Percentiles rank a stretch among this genome's conserved stretches.
Evolutionary conservation across 352 stramenopile genomes (phyloP).

Genomic region (Globisporangium irregulare): DNA sequence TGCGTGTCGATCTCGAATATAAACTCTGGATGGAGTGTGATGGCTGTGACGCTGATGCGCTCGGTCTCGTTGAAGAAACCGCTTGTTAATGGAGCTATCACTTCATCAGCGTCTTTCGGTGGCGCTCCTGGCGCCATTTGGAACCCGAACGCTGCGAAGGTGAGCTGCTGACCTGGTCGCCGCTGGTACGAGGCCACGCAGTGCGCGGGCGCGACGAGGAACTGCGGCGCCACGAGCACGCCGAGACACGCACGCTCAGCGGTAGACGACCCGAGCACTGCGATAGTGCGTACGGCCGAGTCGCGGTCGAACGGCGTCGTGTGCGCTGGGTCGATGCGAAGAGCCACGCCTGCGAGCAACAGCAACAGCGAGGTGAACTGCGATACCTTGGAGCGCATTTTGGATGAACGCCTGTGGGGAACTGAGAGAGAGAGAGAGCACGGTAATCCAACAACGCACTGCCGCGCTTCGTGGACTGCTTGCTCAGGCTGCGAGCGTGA

Average conservation of each 20-base stretch:
- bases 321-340: not conserved
- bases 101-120: not conserved
- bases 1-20: not conserved
- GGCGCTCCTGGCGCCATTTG: not conserved
- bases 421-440: not conserved
- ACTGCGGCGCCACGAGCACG: constrained; percentile 4
- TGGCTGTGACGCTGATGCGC: constrained; percentile 2
- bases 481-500: no score
- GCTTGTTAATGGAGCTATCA: not conserved
- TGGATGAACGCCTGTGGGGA: not conserved
- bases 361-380: not conserved
- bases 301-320: not conserved
- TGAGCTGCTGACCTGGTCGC: not conserved
- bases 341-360: not conserved
- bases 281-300: constrained; percentile 3
- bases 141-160: constrained; percentile 11
- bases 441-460: not conserved
- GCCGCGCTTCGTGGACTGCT: not conserved
- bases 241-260: constrained; percentile 6
- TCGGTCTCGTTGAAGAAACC: constrained; percentile 7
- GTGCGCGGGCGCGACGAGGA: constrained; percentile 5
- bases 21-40: not conserved
- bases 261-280: not conserved
- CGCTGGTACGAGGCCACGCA: constrained; percentile 8
- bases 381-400: not conserved